Percentiles rank a stretch among this genome's conserved stretches.
These are phyloP conservation scores for Ceratobasidium sp. DNA, from an alignment of 1,284 basidiomycete genomes.

Conservation along the genomic window DNA sequence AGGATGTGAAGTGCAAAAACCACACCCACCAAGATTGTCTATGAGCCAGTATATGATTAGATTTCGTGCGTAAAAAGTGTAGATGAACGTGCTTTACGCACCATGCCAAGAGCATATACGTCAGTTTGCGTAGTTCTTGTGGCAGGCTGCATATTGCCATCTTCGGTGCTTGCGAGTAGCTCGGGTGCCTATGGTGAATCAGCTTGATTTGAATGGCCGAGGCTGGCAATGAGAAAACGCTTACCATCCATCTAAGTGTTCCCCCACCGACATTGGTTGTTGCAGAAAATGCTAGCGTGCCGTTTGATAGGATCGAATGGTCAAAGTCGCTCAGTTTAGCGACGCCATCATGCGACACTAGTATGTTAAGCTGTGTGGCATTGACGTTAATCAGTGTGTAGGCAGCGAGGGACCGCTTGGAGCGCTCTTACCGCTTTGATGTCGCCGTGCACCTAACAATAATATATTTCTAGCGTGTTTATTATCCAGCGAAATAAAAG, in stretches of 20 bases:
- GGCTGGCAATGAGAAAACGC: not conserved
- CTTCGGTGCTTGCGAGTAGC: no score
- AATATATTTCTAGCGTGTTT: not conserved
- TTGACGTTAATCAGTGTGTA: not conserved
- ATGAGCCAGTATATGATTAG: no score
- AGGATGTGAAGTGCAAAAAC: no score
- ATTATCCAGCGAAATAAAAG: no score
- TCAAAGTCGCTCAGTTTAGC: not conserved
- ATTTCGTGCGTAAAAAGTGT: no score
- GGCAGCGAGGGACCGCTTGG: not conserved
- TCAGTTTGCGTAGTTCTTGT: not conserved
- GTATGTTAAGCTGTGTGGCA: not conserved
- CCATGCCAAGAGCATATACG: constrained; percentile 10
- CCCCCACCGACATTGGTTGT: not conserved
- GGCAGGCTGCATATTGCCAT: not conserved
- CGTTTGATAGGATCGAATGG: not conserved
- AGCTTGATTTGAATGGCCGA: no score
- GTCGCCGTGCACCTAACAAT: constrained; percentile 8
- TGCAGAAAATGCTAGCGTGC: not conserved
- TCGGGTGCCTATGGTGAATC: not conserved
- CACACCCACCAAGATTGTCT: no score
- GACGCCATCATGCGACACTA: not conserved
- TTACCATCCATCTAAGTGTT: not conserved
- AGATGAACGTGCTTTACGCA: no score
- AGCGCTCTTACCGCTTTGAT: constrained; percentile 1